Evolutionary conservation across 805 yeast species (phyloP), one percentile per base, ranked within the genome.

Genomic region (Kazachstania viticola): DNA sequence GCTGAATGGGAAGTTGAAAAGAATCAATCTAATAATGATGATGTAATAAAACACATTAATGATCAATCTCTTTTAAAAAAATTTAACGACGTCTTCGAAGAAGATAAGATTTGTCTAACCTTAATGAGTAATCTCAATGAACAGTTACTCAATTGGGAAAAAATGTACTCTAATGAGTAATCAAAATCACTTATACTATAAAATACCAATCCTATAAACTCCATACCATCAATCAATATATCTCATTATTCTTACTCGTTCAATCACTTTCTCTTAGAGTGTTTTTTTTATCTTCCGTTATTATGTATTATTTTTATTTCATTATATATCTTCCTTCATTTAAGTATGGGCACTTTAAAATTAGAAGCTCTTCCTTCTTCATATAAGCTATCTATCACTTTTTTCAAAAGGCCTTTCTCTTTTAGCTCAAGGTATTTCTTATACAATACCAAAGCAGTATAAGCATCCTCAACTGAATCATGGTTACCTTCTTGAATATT

Each of bases 401-500:
- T 57, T 27, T 79, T 82, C 36, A 88, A 69, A 18, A 61, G 64
- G 0, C 81, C 88, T 0, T 57, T 53, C 3, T 62, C 65, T 31
- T 62, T 60, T 40, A 88, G 63, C 40, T 78, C 76, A 46, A 71
- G 56, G 48, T 82, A 88, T 46, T 73, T 75, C 38, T 73, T 71
- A 60, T 82, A 93, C 22, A 91, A 60, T 28, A 71, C 56, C 44
- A 91, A 64, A 0, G 99, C 97, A 9, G 93, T 79, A 35, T 66
- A 62, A 0, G 99, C 96, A 61, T 91, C 99, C 49, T 91, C 98
- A 28, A 91, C 85, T 1, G 97, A 88, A 52, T 93, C 97, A 56
- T 91, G 99, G 49, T 88, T 88, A 2, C 91, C 94, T 3, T 74
- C 75, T 54, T 91, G 99, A 21, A 93, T 94, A 30, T 74, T 69